Evolutionary conservation across 495 filamentous ascomycete species (phyloP), one percentile per base, ranked within the genome.

Genomic region (Penicillium taxi): DNA sequence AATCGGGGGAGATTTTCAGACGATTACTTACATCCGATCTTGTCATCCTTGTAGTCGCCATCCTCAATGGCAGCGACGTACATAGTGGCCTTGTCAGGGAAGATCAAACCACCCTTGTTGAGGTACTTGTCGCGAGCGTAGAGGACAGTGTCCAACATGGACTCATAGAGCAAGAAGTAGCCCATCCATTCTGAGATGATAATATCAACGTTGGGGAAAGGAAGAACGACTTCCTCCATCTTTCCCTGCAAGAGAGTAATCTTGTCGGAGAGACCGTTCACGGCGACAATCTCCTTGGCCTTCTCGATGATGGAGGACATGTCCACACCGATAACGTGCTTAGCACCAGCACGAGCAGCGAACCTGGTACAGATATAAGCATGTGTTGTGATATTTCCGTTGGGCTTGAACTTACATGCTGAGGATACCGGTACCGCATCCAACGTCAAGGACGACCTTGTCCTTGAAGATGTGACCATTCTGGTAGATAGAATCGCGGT

Each of bases 151-250:
- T 94, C 90, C 41, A 99, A 67, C 91, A 99, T 99, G 67, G 82
- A 85, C 73, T 99, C 91, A 67, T 96, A 99, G 26, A 96, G 77
- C 29, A 99, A 75, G 67, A 91, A 94, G 69, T 99, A 99, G 29
- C 91, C 91, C 91, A 99, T 99, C 91, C 91, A 99, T 67, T 99
- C 91, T 20, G 86, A 94, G 43, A 99, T 86, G 65, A 99, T 99
- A 53, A 99, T 90, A 61, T 99, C 91, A 48, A 99, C 93, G 54
- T 94, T 78, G 35, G 68, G 62, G 47, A 89, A 89, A 15, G 93
- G 91, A 16, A 99, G 78, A 15, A 67, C 49, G 22, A 95, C 88
- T 49, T 99, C 93, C 65, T 99, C 91, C 78, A 99, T 90, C 68
- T 88, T 88, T 30, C 93, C 91, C 62, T 91, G 84, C 32, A 99